Percentiles rank a stretch among this genome's conserved stretches.
These are phyloP conservation scores for Jacaranda mimosifolia DNA, from an alignment of 257 asterid genomes.

Conservation along the genomic window DNA sequence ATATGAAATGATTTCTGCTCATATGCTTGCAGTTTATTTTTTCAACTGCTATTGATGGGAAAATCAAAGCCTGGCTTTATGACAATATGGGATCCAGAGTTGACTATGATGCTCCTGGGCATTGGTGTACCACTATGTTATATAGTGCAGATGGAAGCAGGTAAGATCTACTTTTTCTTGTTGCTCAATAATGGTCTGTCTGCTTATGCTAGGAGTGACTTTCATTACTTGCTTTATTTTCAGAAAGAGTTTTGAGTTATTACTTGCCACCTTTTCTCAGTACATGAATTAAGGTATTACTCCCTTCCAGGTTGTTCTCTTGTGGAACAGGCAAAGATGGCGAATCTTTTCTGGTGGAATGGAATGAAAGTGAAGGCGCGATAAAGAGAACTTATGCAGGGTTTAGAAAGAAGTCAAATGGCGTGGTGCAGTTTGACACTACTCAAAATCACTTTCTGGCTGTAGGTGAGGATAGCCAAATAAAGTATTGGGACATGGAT, in stretches of 20 bases:
- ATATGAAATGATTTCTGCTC: slow-evolving; percentile 27
- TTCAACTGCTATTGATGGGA: slow-evolving; percentile 97
- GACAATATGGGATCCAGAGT: slow-evolving; percentile 96
- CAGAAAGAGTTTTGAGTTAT: neutral
- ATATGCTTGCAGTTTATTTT: slow-evolving; percentile 80
- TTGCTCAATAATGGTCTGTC: neutral
- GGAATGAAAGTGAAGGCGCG: slow-evolving; percentile 99
- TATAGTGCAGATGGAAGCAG: slow-evolving; percentile 98
- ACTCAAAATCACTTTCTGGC: slow-evolving; percentile 94
- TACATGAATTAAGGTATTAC: slow-evolving; percentile 28
- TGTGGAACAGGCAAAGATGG: slow-evolving; percentile 99
- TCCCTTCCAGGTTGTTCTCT: slow-evolving; percentile 83
- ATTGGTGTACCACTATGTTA: slow-evolving; percentile 94
- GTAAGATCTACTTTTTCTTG: slow-evolving; percentile 45
- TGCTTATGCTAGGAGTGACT: neutral
- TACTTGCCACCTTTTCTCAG: slow-evolving; percentile 11
- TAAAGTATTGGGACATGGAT: slow-evolving; percentile 99
- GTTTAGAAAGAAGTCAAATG: slow-evolving; percentile 81
- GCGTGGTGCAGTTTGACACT: slow-evolving; percentile 92
- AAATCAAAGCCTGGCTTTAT: slow-evolving; percentile 97
- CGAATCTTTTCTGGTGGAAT: slow-evolving; percentile 92
- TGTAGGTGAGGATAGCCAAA: slow-evolving; percentile 94
- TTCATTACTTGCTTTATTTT: neutral
- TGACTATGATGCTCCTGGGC: slow-evolving; percentile 99
- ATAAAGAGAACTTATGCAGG: slow-evolving; percentile 89